Evolutionary conservation across 495 filamentous ascomycete genomes (phyloP).

Genomic region (Melanomma pulvis-pyrius): DNA sequence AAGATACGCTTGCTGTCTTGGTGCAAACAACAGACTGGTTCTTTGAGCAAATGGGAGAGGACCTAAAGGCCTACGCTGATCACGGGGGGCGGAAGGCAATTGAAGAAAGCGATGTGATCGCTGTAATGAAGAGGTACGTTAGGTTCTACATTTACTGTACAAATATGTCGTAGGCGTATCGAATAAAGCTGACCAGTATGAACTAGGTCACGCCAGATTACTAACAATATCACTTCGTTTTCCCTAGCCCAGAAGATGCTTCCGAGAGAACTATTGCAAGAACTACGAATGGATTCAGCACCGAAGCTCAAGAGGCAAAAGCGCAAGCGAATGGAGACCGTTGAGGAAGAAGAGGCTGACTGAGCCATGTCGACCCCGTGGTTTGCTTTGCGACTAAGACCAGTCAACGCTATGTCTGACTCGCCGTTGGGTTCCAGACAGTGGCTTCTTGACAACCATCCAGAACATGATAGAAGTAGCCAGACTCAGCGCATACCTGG

Average conservation of each 20-base stretch:
- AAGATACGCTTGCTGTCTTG: conserved; percentile 72
- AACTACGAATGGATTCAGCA: conserved; percentile 72
- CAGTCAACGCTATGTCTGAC: conserved; percentile 82
- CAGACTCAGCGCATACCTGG: conserved; percentile 82
- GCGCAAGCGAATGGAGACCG: conserved; percentile 47
- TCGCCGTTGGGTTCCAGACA: conserved; percentile 69
- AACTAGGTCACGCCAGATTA: conserved; percentile 76
- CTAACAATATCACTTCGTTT: conserved; percentile 72
- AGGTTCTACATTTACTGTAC: conserved; percentile 33
- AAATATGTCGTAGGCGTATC: conserved; percentile 42
- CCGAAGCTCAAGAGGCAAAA: conserved; percentile 41
- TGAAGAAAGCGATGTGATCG: conserved; percentile 79
- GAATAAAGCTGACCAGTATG: conserved; percentile 40
- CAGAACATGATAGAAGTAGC: conserved; percentile 94
- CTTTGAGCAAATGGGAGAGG: conserved; percentile 81
- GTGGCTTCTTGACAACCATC: conserved; percentile 85
- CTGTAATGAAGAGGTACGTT: conserved; percentile 77
- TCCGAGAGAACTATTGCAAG: conserved; percentile 79
- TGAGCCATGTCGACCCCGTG: background rate
- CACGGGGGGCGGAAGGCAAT: conserved; percentile 85
- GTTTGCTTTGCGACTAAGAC: conserved; percentile 47
- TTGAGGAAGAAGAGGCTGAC: conserved; percentile 35
- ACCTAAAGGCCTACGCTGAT: conserved; percentile 75
- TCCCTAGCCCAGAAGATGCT: conserved; percentile 80
- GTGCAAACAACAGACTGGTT: conserved; percentile 83